Percentiles rank a stretch among this genome's conserved stretches.
phyloP scores from a whole-genome alignment of 192 early-diverging fungal species.

The Diversispora epigaea region DNA sequence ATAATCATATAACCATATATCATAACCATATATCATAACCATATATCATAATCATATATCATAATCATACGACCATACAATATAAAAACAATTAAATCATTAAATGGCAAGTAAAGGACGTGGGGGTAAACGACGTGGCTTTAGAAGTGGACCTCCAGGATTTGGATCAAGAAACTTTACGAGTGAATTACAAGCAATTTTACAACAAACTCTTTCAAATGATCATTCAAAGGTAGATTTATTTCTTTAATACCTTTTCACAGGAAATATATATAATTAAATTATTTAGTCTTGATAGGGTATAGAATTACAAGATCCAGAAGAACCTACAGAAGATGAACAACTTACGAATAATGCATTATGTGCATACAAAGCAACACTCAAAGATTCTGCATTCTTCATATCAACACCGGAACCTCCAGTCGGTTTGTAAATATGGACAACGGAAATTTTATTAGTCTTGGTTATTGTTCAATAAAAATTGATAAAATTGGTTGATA shows the following conservation, averaged over 20 bases:
- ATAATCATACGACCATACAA: no score
- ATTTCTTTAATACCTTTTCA: no score
- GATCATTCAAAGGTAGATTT: neutral
- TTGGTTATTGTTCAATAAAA: neutral
- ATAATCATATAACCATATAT: no score
- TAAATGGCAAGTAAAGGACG: neutral
- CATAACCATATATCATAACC: no score
- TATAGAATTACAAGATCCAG: slow-evolving; percentile 5
- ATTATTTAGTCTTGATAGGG: neutral
- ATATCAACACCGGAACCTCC: neutral
- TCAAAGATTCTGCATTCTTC: slow-evolving; percentile 25
- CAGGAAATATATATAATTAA: neutral
- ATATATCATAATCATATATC: no score
- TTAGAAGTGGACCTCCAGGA: neutral
- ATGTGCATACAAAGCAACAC: slow-evolving; percentile 10
- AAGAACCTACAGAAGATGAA: neutral
- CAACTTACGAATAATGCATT: slow-evolving; percentile 4
- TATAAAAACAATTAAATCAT: no score
- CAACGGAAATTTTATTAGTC: neutral
- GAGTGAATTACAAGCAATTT: slow-evolving; percentile 5
- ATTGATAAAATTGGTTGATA: neutral
- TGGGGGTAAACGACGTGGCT: neutral
- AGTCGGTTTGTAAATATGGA: neutral
- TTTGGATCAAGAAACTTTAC: neutral
- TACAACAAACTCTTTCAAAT: neutral